These are phyloP conservation scores for Aspergillus costaricaensis DNA, from an alignment of 2,329 filamentous ascomycete genomes.

Conservation along the genomic window DNA sequence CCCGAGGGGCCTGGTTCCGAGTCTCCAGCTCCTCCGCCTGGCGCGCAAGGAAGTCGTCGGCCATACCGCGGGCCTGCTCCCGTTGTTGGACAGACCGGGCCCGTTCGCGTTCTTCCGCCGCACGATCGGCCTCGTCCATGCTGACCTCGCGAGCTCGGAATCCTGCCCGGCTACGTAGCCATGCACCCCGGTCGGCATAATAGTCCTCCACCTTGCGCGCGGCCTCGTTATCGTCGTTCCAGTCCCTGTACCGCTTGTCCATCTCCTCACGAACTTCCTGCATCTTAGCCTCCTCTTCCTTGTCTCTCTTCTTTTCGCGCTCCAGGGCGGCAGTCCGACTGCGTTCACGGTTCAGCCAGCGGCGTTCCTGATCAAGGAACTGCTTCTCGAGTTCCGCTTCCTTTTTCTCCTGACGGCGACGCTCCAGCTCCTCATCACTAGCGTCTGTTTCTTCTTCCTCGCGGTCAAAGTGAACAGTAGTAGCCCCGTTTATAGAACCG, in stretches of 20 bases:
- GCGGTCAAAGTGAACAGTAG: slow-evolving; percentile 55
- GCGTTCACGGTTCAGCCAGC: slow-evolving; percentile 87
- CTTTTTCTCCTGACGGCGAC: slow-evolving; percentile 68
- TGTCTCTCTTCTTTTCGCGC: slow-evolving; percentile 78
- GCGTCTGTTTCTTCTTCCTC: slow-evolving; percentile 88
- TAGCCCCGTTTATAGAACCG: slow-evolving; percentile 63
- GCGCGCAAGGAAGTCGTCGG: slow-evolving; percentile 84
- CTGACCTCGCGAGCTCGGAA: slow-evolving; percentile 73
- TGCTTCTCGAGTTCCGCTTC: slow-evolving; percentile 75
- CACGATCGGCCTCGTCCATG: slow-evolving; percentile 79
- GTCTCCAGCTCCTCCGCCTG: slow-evolving; percentile 74
- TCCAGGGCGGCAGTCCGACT: slow-evolving; percentile 81
- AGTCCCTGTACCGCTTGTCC: slow-evolving; percentile 72
- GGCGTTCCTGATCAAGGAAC: slow-evolving; percentile 81
- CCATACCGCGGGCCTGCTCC: slow-evolving; percentile 79
- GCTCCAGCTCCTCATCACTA: slow-evolving; percentile 81
- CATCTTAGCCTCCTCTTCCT: slow-evolving; percentile 68
- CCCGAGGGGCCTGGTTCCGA: slow-evolving; percentile 46
- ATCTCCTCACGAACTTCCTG: slow-evolving; percentile 67
- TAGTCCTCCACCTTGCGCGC: slow-evolving; percentile 73
- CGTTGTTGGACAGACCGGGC: slow-evolving; percentile 69
- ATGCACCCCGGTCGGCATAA: slow-evolving; percentile 81
- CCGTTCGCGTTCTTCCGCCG: slow-evolving; percentile 73
- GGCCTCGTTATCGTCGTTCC: slow-evolving; percentile 86
- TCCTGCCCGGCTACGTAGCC: slow-evolving; percentile 76